Evolutionary conservation across 2,329 filamentous ascomycete genomes (phyloP).

Genomic region (Ciborinia camelliae): DNA sequence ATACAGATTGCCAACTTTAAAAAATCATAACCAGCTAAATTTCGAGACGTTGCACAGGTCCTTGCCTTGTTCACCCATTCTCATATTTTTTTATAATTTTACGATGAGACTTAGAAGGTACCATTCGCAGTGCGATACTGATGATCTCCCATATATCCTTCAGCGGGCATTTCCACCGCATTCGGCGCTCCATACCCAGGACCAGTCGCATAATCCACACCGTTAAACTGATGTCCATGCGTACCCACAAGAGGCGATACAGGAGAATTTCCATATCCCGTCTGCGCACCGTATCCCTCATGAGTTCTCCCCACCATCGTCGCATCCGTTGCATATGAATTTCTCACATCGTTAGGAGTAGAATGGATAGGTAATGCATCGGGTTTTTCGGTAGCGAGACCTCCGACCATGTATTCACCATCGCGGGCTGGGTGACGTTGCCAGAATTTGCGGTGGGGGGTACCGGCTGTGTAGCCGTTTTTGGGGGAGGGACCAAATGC

Average conservation of each 20-base stretch:
- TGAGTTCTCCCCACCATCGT: conserved; percentile 27
- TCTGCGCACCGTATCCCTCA: conserved; percentile 2
- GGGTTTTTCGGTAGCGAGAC: conserved; percentile 24
- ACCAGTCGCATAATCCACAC: background rate
- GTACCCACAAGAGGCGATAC: conserved; percentile 3
- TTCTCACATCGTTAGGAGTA: conserved; percentile 39
- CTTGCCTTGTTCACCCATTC: background rate
- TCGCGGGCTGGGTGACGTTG: conserved; percentile 30
- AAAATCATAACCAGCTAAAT: background rate
- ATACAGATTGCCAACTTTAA: background rate
- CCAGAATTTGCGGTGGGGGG: conserved; percentile 41
- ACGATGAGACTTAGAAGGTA: background rate
- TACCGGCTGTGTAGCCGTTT: conserved; percentile 66
- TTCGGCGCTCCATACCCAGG: background rate
- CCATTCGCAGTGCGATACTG: background rate
- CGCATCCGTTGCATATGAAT: conserved; percentile 31
- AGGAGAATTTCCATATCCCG: background rate
- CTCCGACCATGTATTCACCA: conserved; percentile 29
- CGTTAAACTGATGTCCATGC: conserved; percentile 1
- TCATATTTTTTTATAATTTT: background rate
- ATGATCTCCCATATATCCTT: background rate
- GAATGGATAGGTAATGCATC: conserved; percentile 42
- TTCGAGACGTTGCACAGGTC: background rate
- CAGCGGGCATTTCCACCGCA: background rate
- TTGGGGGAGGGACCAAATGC: conserved; percentile 62